Conservation (phyloP, 805 yeast species). For the Candida silvicultrix region DNA sequence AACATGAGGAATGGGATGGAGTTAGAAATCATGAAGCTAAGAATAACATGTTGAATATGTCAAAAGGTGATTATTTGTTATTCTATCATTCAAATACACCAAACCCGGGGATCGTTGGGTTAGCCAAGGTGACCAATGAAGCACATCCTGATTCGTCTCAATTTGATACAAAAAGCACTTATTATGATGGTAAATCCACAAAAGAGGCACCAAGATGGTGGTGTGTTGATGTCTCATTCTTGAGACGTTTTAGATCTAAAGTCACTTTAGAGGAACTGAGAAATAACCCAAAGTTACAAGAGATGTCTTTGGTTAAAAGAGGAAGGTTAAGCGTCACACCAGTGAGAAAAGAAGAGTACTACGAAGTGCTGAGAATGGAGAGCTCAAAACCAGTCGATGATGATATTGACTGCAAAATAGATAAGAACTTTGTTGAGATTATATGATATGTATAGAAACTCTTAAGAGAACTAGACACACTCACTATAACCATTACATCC, state of each 20-base stretch:
- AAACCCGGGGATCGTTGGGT: conserved; percentile 49
- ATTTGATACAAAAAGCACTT: conserved; percentile 35
- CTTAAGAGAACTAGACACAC: too few relatives aligned
- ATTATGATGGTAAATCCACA: conserved; percentile 41
- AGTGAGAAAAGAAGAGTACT: conserved; percentile 37
- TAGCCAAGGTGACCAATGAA: conserved; percentile 29
- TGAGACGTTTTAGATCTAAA: conserved; percentile 36
- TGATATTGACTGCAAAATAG: conserved; percentile 29
- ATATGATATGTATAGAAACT: not conserved
- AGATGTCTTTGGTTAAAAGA: conserved; percentile 40
- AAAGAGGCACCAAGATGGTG: conserved; percentile 45
- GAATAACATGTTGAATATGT: conserved; percentile 44
- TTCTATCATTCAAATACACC: conserved; percentile 54
- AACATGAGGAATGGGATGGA: conserved; percentile 50
- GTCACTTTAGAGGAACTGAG: conserved; percentile 35
- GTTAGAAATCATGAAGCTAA: conserved; percentile 54
- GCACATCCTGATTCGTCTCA: conserved; percentile 36
- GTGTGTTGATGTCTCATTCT: conserved; percentile 45
- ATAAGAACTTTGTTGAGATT: conserved; percentile 10
- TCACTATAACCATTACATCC: too few relatives aligned
- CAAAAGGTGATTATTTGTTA: conserved; percentile 37
- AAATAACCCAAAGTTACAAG: conserved; percentile 25
- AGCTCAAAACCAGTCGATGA: conserved; percentile 17
- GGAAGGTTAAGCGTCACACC: conserved; percentile 48
- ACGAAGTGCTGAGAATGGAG: conserved; percentile 32